A percentile compares a stretch with the other conserved stretches of the same genome.
These are phyloP conservation scores for Penicillium cinerascens DNA, from an alignment of 495 filamentous ascomycete species.

Conservation along the genomic window DNA sequence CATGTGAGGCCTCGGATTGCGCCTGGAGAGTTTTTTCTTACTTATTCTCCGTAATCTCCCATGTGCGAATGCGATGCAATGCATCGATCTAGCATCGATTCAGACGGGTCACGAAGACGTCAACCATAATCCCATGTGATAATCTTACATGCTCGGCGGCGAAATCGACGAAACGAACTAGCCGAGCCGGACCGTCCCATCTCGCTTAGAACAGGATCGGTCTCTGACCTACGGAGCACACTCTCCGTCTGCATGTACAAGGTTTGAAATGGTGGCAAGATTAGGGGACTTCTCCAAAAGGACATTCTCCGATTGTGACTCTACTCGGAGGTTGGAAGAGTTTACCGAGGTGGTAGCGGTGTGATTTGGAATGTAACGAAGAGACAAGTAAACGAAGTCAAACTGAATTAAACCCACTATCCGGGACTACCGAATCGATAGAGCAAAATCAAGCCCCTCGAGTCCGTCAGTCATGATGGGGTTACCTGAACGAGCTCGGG, in stretches of 20 bases:
- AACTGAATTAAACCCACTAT: background rate
- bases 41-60: background rate
- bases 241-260: no score
- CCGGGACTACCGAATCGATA: background rate
- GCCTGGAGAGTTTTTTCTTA: background rate
- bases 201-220: background rate
- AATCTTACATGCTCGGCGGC: background rate
- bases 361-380: background rate
- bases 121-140: background rate
- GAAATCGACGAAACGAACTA: background rate
- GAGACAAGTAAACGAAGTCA: background rate
- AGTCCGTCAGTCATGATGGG: background rate
- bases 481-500: no score
- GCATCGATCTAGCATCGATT: background rate
- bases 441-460: background rate
- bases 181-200: background rate
- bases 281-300: background rate
- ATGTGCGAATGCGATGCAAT: slow-evolving; percentile 5
- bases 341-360: background rate
- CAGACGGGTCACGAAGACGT: background rate
- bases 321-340: background rate
- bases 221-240: background rate
- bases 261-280: background rate
- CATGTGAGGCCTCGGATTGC: background rate
- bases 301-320: background rate